These are phyloP conservation scores for Claviceps sp. DNA, from an alignment of 2,329 filamentous ascomycete species.

Conservation along the genomic window DNA sequence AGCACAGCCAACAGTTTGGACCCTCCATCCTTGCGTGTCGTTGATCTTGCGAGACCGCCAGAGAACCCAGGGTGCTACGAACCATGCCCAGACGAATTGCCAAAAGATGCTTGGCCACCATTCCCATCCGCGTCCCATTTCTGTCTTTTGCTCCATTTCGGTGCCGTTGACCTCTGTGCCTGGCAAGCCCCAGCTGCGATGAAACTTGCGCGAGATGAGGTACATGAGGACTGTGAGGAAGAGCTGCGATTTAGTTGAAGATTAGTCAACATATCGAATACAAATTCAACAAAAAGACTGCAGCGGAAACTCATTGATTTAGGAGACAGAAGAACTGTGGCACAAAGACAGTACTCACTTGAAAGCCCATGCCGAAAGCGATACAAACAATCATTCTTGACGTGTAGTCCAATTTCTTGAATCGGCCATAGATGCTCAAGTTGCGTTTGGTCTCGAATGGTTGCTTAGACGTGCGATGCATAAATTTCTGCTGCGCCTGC, in stretches of 20 bases:
- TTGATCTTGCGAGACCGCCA: slow-evolving; percentile 47
- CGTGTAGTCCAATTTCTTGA: slow-evolving; percentile 26
- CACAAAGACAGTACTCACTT: slow-evolving; percentile 26
- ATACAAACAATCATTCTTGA: slow-evolving; percentile 34
- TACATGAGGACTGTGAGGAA: slow-evolving; percentile 44
- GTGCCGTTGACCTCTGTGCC: slow-evolving; percentile 40
- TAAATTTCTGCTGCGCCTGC: slow-evolving; percentile 29
- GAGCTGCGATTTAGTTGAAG: slow-evolving; percentile 28
- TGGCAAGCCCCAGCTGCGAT: slow-evolving; percentile 40
- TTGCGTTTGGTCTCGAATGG: slow-evolving; percentile 8
- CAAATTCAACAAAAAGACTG: neutral
- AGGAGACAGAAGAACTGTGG: neutral
- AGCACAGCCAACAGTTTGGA: slow-evolving; percentile 42
- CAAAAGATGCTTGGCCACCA: slow-evolving; percentile 51
- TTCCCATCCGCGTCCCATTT: slow-evolving; percentile 43
- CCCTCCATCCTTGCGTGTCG: slow-evolving; percentile 51
- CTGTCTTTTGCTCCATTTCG: slow-evolving; percentile 31
- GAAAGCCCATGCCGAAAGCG: slow-evolving; percentile 38
- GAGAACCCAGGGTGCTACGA: slow-evolving; percentile 26
- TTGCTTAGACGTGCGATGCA: neutral
- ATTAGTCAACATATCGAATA: neutral
- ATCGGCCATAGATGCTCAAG: slow-evolving; percentile 15
- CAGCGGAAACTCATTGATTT: neutral
- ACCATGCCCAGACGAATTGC: slow-evolving; percentile 48
- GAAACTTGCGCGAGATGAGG: slow-evolving; percentile 31